Percentiles rank a stretch among this genome's conserved stretches.
Evolutionary conservation across 1,284 basidiomycete genomes (phyloP).

Genomic region (Apiotrichum domesticum): DNA sequence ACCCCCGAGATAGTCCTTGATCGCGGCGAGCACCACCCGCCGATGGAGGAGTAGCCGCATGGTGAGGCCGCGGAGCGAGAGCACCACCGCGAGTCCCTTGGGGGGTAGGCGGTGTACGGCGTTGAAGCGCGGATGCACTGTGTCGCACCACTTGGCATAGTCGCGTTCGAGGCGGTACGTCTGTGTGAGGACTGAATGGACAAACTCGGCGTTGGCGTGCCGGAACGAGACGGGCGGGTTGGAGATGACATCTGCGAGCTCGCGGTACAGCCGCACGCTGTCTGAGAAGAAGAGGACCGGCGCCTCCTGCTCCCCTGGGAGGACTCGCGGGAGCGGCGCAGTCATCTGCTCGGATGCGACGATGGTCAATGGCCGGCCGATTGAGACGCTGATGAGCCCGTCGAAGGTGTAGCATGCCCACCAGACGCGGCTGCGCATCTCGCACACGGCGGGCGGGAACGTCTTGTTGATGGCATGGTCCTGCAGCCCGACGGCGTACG

Average conservation of each 20-base stretch:
- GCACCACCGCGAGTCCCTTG: conserved; percentile 5
- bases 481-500: conserved; percentile 19
- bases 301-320: conserved; percentile 7
- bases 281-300: conserved; percentile 9
- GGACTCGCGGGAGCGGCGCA: conserved; percentile 4
- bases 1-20: conserved; percentile 6
- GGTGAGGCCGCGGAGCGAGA: conserved; percentile 14
- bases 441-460: conserved; percentile 6
- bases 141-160: conserved; percentile 17
- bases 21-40: conserved; percentile 14
- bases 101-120: background rate
- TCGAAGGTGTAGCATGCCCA: conserved; percentile 21
- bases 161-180: conserved; percentile 14
- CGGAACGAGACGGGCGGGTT: conserved; percentile 5
- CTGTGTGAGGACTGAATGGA: conserved; percentile 1
- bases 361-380: conserved; percentile 10
- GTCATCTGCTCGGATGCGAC: conserved; percentile 4
- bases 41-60: conserved; percentile 19
- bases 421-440: conserved; percentile 17
- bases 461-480: conserved; percentile 3
- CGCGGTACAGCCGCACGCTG: conserved; percentile 14
- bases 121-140: background rate
- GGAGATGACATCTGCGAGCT: conserved; percentile 12
- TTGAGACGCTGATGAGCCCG: conserved; percentile 14
- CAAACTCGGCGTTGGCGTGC: background rate